phyloP scores from a whole-genome alignment of 176 grass and related monocot species.

The Puya raimondii region DNA sequence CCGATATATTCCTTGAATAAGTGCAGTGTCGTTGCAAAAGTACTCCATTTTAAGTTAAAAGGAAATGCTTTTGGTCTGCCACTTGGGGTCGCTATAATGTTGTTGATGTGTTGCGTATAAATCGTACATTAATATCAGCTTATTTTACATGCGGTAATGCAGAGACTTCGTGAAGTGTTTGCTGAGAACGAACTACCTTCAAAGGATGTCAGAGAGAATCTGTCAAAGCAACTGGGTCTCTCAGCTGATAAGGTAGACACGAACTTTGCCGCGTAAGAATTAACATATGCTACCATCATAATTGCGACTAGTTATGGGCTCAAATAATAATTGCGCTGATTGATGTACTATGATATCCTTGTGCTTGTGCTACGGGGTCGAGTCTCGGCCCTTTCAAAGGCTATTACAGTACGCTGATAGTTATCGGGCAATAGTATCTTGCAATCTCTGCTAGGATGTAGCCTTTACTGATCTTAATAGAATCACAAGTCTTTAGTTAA shows the following conservation, averaged over 20 bases:
- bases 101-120: background rate
- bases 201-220: constrained; percentile 60
- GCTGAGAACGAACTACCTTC: constrained; percentile 83
- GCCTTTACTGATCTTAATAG: no score
- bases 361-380: no score
- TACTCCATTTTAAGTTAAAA: background rate
- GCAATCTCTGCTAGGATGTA: no score
- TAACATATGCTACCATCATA: constrained; percentile 7
- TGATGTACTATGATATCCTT: no score
- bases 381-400: no score
- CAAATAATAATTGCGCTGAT: no score
- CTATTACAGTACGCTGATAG: no score
- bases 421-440: no score
- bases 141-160: constrained; percentile 19
- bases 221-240: constrained; percentile 67
- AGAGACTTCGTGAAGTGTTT: constrained; percentile 73
- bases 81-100: background rate
- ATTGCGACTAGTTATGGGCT: constrained; percentile 6
- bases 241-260: constrained; percentile 68
- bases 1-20: no score
- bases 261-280: constrained; percentile 10
- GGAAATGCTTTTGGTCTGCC: background rate
- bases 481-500: no score
- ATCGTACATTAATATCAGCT: constrained; percentile 10
- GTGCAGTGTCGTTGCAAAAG: no score